Conservation (phyloP, 331 rosid species). For the Telfairia occidentalis region DNA sequence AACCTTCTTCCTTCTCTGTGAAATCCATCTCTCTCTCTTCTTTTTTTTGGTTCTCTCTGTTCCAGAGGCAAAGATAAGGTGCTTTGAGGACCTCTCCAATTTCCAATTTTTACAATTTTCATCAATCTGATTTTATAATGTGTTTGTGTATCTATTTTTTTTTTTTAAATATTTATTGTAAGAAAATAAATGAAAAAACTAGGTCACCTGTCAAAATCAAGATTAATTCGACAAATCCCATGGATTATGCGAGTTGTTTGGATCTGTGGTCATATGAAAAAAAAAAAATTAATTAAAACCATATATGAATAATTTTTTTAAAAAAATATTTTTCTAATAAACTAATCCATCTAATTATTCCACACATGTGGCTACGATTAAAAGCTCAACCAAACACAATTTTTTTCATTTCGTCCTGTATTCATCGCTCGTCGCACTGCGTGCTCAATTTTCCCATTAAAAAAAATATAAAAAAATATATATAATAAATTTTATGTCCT, state of each 20-base stretch:
- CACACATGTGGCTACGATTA: neutral
- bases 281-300: neutral
- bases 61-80: neutral
- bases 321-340: neutral
- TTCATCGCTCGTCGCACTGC: neutral
- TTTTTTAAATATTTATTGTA: neutral
- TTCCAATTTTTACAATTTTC: neutral
- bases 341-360: neutral
- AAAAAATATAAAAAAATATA: neutral
- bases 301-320: neutral
- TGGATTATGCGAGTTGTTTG: neutral
- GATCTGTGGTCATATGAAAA: neutral
- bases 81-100: neutral
- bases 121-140: neutral
- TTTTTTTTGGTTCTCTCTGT: neutral
- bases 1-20: conserved; percentile 30
- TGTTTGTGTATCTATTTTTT: too few species aligned
- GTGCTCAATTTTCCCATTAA: neutral
- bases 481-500: neutral
- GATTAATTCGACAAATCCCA: neutral
- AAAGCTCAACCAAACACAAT: neutral
- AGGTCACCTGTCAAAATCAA: neutral
- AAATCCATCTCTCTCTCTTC: conserved; percentile 25
- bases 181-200: neutral
- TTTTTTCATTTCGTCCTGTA: neutral